phyloP scores from a whole-genome alignment of 768 basidiomycete species.

The Auricularia sp. region DNA sequence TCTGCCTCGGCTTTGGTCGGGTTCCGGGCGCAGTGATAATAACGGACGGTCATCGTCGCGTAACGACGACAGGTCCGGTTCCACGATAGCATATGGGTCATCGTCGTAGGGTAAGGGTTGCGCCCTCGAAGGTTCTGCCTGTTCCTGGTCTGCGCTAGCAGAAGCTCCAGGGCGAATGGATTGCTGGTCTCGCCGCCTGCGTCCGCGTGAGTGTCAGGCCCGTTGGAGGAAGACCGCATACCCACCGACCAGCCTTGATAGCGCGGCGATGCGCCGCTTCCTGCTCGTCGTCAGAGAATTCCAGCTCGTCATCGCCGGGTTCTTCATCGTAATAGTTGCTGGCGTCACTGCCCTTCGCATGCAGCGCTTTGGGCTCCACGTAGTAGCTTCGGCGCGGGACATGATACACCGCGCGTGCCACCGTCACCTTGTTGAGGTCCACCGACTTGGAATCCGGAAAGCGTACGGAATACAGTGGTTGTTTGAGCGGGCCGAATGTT shows the following conservation, averaged over 20 bases:
- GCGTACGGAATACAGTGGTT: constrained; percentile 83
- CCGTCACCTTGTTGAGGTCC: constrained; percentile 41
- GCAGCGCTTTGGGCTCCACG: constrained; percentile 68
- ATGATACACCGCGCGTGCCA: constrained; percentile 68
- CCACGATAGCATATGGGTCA: neutral
- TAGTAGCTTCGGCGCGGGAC: constrained; percentile 72
- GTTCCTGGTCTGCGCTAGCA: constrained; percentile 4
- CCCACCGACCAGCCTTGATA: constrained; percentile 45
- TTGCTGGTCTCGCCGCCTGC: constrained; percentile 1
- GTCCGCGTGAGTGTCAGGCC: neutral
- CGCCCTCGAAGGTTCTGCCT: too few relatives aligned
- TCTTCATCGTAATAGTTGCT: constrained; percentile 95
- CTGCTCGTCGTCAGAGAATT: constrained; percentile 92
- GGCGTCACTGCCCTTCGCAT: constrained; percentile 82
- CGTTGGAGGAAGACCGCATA: neutral
- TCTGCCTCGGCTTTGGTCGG: constrained; percentile 10
- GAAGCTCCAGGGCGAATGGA: neutral
- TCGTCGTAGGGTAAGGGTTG: neutral
- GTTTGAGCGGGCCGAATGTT: constrained; percentile 88
- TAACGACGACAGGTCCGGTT: neutral
- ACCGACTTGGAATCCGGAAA: constrained; percentile 61
- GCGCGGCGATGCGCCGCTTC: constrained; percentile 64
- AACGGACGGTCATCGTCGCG: neutral
- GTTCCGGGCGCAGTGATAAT: neutral
- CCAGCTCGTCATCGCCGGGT: constrained; percentile 77